These are phyloP conservation scores for Picea engelmannii DNA, from an alignment of 83 land plant genomes.

Conservation along the genomic window DNA sequence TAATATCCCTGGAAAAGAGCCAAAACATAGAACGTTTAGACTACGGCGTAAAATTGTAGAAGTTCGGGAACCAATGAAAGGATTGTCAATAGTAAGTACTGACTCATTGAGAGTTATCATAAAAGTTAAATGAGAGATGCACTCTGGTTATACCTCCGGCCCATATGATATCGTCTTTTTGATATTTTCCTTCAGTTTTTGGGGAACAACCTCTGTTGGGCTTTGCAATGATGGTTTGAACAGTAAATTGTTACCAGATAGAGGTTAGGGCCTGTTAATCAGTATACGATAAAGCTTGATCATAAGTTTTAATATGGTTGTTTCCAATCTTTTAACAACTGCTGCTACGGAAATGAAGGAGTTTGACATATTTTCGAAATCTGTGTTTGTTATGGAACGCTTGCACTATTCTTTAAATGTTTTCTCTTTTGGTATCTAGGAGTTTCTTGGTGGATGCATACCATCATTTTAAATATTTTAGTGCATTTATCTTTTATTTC, in stretches of 20 bases:
- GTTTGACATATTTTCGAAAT: background rate
- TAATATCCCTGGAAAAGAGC: too few relatives aligned
- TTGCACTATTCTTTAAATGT: background rate
- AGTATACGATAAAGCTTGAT: background rate
- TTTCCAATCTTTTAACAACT: background rate
- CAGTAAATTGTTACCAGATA: background rate
- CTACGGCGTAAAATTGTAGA: too few relatives aligned
- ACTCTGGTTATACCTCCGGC: too few relatives aligned
- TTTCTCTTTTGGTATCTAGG: background rate
- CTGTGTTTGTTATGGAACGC: background rate
- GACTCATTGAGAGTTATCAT: too few relatives aligned
- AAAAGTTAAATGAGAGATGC: too few relatives aligned
- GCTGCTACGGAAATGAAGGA: background rate
- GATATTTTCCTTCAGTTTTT: too few relatives aligned
- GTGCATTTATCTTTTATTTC: background rate
- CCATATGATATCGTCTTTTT: too few relatives aligned
- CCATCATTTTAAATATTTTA: background rate
- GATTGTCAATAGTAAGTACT: too few relatives aligned
- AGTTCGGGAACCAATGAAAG: too few relatives aligned
- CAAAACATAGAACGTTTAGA: too few relatives aligned
- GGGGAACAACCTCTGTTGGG: too few relatives aligned
- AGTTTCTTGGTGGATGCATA: background rate
- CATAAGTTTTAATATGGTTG: background rate
- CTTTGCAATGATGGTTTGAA: background rate
- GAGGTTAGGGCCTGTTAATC: background rate